Evolutionary conservation across 371 early-diverging fungal genomes (phyloP), one percentile per base, ranked within the genome.

Genomic region (Lichtheimia ornata): DNA sequence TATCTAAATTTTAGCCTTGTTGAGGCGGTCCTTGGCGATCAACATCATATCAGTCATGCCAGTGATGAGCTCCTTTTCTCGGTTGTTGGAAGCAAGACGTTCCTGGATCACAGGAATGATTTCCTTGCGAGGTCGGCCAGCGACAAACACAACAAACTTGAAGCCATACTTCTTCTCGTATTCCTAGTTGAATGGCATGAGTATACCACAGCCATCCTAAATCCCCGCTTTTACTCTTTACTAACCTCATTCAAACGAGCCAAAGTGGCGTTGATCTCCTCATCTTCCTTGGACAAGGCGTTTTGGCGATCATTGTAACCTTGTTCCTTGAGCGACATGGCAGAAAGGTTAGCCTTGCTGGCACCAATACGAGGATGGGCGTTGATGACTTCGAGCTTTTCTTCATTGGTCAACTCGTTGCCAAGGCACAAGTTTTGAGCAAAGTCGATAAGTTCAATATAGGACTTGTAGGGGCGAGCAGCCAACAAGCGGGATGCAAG

Each of bases 281-380:
- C 64, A 45, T 82, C 82, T 60, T 79, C 66, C 14, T 47, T 43
- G n/a, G 76, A 74, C 4, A 70, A 49, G 11, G 47, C 42, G n/a
- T 49, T 56, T 17, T 62, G 30, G 17, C 58, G 60, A 5, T 66
- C 57, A 11, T 27, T 56, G 60, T 89, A 87, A 13, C 93, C 91
- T 71, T 94, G 95, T 68, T 95, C 94, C 58, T 78, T 81, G 35
- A 84, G 65, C 5, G 93, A 92, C 59, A 85, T 67, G 12, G 87
- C 89, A 1, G 92, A 91, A 35, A 94, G 82, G 22, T 82, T 84
- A 22, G 72, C 71, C 58, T 82, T 85, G 65, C 76, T 74, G 45
- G 86, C 93, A 54, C 97, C 97, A 61, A 96, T 91, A n/a, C 94
- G 87, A 35, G 97, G 95, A 71, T 96, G 97, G 4, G 92, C 91